A percentile compares a stretch with the other conserved stretches of the same genome.
These are phyloP conservation scores for Apodospora peruviana DNA, from an alignment of 495 filamentous ascomycete species.

Conservation along the genomic window DNA sequence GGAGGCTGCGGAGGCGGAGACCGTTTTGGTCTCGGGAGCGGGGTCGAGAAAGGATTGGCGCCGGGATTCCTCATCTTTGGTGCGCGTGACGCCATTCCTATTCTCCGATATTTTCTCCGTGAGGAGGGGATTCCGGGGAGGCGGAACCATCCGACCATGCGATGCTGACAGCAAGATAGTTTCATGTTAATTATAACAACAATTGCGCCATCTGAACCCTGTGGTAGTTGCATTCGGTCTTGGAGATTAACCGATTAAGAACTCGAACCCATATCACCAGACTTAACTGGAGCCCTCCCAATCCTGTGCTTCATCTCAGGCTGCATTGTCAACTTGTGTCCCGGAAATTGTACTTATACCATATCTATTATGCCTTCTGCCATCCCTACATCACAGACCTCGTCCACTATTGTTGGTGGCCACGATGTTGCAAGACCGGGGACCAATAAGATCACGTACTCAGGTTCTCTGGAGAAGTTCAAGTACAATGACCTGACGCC, in stretches of 20 bases:
- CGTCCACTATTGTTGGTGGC: constrained; percentile 10
- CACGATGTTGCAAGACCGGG: constrained; percentile 12
- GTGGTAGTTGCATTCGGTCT: no score
- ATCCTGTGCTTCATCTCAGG: no score
- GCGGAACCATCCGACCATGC: background rate
- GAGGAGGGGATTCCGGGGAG: background rate
- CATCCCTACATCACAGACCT: background rate
- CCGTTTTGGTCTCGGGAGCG: background rate
- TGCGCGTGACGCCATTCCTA: constrained; percentile 9
- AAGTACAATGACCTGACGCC: constrained; percentile 57
- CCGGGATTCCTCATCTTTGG: constrained; percentile 8
- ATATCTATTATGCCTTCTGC: constrained; percentile 16
- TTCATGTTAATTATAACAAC: no score
- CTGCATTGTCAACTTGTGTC: no score
- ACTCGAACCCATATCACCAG: no score
- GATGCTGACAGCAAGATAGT: no score
- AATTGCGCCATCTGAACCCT: no score
- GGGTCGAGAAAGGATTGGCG: constrained; percentile 5
- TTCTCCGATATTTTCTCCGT: constrained; percentile 18
- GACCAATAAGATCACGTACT: constrained; percentile 5
- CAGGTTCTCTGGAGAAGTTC: constrained; percentile 11
- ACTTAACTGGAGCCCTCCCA: no score
- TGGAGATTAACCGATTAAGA: no score
- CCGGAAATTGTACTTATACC: no score
- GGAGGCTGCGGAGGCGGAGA: no score